A percentile compares a stretch with the other conserved stretches of the same genome.
phyloP scores from a whole-genome alignment of 768 basidiomycete species.

The Suillus alpinus region DNA sequence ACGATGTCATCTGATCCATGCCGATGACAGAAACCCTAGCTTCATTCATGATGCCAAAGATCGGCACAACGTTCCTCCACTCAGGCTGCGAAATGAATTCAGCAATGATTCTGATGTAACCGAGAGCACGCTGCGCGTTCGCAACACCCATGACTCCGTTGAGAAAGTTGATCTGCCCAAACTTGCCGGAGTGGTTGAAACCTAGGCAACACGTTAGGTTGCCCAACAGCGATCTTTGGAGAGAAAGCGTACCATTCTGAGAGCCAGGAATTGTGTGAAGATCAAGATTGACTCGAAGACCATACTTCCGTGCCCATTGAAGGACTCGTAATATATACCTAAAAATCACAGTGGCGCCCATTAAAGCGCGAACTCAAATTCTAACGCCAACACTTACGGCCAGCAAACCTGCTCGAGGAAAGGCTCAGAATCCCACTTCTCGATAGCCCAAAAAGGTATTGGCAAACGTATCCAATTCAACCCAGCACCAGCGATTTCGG shows the following conservation, averaged over 20 bases:
- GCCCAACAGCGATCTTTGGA: background rate
- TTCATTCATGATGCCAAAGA: conserved; percentile 69
- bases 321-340: conserved; percentile 76
- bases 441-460: conserved; percentile 84
- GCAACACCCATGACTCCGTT: conserved; percentile 80
- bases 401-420: conserved; percentile 73
- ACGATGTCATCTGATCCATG: conserved; percentile 48
- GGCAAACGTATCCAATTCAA: conserved; percentile 83
- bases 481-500: conserved; percentile 84
- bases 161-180: conserved; percentile 61
- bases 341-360: background rate
- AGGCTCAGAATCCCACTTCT: conserved; percentile 71
- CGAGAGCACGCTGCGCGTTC: conserved; percentile 76
- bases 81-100: conserved; percentile 81
- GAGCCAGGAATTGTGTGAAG: conserved; percentile 77
- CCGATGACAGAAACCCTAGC: conserved; percentile 53
- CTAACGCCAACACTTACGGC: conserved; percentile 45
- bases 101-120: conserved; percentile 69
- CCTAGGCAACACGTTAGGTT: conserved; percentile 28
- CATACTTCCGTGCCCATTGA: conserved; percentile 87
- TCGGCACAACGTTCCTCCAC: conserved; percentile 59
- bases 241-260: conserved; percentile 54
- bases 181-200: conserved; percentile 60
- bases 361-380: conserved; percentile 1
- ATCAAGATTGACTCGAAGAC: conserved; percentile 80